Conservation (phyloP, 139 green algal species). For the Coccomyxa sp. region DNA sequence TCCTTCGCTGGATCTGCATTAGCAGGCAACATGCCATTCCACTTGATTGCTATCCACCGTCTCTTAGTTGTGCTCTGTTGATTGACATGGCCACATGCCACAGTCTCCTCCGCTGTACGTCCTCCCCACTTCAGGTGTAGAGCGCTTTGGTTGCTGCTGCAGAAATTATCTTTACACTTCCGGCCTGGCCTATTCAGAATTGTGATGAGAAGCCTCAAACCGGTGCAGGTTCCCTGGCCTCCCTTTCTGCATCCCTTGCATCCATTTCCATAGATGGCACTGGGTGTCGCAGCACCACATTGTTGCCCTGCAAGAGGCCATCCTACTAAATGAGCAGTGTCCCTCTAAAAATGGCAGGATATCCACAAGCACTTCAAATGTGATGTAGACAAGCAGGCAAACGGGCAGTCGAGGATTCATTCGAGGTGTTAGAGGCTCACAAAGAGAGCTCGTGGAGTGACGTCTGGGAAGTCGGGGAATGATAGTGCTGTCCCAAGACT, state of each 20-base stretch:
- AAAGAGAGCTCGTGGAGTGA: conserved; percentile 1
- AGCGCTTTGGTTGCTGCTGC: too few species aligned
- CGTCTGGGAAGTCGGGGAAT: conserved; percentile 25
- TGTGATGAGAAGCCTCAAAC: not conserved
- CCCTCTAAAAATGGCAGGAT: not conserved
- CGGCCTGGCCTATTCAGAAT: too few species aligned
- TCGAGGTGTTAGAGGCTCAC: not conserved
- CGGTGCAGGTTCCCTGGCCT: not conserved
- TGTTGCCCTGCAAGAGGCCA: not conserved
- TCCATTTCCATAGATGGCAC: not conserved
- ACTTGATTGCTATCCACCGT: too few species aligned
- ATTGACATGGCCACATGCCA: too few species aligned
- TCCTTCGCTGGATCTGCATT: too few species aligned
- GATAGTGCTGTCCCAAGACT: conserved; percentile 8
- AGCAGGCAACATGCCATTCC: too few species aligned
- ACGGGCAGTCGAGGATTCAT: not conserved
- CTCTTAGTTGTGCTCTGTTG: too few species aligned
- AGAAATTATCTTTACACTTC: too few species aligned
- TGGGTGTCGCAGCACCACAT: not conserved
- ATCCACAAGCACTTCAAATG: not conserved
- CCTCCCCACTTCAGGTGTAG: too few species aligned
- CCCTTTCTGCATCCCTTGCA: not conserved
- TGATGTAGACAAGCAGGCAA: not conserved
- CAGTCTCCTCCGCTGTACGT: too few species aligned
- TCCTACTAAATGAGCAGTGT: not conserved